These are phyloP conservation scores for Dactylonectria macrodidyma DNA, from an alignment of 2,329 filamentous ascomycete species.

Conservation along the genomic window DNA sequence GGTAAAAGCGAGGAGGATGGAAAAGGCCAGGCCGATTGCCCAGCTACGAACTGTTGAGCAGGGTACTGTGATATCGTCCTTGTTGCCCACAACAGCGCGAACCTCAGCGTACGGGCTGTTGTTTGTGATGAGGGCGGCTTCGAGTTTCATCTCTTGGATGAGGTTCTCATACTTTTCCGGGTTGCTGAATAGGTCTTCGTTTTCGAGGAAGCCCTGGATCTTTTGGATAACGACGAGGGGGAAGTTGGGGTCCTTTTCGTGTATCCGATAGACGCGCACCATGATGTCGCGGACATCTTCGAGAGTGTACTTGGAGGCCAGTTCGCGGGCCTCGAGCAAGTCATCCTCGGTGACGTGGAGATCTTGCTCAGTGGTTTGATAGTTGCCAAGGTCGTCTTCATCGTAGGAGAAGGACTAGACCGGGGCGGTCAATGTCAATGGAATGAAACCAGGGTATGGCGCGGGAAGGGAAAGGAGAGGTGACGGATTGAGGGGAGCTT, in stretches of 20 bases:
- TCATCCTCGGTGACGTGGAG: slow-evolving; percentile 64
- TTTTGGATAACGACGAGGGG: slow-evolving; percentile 57
- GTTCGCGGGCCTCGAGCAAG: slow-evolving; percentile 61
- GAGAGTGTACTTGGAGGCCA: slow-evolving; percentile 59
- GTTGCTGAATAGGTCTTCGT: slow-evolving; percentile 60
- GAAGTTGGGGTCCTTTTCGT: slow-evolving; percentile 62
- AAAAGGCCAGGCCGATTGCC: slow-evolving; percentile 67
- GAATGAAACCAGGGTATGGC: neutral
- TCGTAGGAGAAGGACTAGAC: slow-evolving; percentile 56
- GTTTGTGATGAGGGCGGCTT: slow-evolving; percentile 68
- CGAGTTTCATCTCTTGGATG: slow-evolving; percentile 69
- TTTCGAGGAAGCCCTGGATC: slow-evolving; percentile 59
- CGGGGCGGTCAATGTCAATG: slow-evolving; percentile 4
- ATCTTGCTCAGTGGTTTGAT: slow-evolving; percentile 53
- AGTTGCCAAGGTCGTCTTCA: slow-evolving; percentile 54
- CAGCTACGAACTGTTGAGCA: slow-evolving; percentile 70
- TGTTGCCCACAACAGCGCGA: slow-evolving; percentile 69
- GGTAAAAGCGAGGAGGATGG: slow-evolving; percentile 63
- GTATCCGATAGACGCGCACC: slow-evolving; percentile 57
- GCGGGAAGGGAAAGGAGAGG: neutral
- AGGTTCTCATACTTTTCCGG: slow-evolving; percentile 64
- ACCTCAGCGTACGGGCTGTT: slow-evolving; percentile 72
- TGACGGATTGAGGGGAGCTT: neutral
- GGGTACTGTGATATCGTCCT: slow-evolving; percentile 65
- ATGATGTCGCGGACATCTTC: slow-evolving; percentile 61